A percentile compares a stretch with the other conserved stretches of the same genome.
phyloP scores from a whole-genome alignment of 768 basidiomycete genomes.

The Austroboletus eburneus region DNA sequence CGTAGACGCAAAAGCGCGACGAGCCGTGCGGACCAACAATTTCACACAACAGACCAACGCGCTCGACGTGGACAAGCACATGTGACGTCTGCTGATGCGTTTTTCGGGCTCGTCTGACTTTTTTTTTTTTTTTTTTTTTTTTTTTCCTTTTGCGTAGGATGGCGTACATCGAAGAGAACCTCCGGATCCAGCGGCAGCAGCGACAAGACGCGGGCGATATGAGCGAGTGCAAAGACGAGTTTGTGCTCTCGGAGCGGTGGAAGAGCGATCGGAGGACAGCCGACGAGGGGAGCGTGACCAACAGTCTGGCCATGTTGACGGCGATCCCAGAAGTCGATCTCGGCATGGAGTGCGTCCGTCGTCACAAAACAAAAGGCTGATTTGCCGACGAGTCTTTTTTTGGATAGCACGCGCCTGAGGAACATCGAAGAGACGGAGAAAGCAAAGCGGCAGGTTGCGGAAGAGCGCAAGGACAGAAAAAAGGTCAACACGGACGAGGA shows the following conservation, averaged over 20 bases:
- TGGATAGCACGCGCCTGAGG: constrained; percentile 70
- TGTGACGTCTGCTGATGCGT: no score
- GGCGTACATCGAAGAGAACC: constrained; percentile 95
- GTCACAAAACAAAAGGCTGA: no score
- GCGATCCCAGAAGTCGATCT: constrained; percentile 98
- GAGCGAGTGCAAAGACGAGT: constrained; percentile 76
- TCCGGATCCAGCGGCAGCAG: constrained; percentile 67
- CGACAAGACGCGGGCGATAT: constrained; percentile 46
- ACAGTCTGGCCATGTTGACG: constrained; percentile 92
- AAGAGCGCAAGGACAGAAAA: constrained; percentile 61
- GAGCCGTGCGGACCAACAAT: constrained; percentile 79
- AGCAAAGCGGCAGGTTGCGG: constrained; percentile 82
- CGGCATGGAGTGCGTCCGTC: constrained; percentile 96
- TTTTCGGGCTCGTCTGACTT: no score
- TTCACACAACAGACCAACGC: constrained; percentile 97
- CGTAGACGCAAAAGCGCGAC: constrained; percentile 65
- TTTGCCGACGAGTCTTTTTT: no score
- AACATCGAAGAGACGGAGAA: constrained; percentile 99
- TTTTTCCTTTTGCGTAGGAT: no score
- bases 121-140: no score
- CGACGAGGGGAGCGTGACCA: constrained; percentile 92
- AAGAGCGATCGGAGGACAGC: constrained; percentile 51
- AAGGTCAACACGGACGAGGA: constrained; percentile 63
- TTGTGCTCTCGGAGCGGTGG: constrained; percentile 69
- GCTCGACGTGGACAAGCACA: constrained; percentile 97